Percentiles rank a stretch among this genome's conserved stretches.
Conservation (phyloP, 2,329 filamentous ascomycete genomes). For the Byssochlamys sp. region DNA sequence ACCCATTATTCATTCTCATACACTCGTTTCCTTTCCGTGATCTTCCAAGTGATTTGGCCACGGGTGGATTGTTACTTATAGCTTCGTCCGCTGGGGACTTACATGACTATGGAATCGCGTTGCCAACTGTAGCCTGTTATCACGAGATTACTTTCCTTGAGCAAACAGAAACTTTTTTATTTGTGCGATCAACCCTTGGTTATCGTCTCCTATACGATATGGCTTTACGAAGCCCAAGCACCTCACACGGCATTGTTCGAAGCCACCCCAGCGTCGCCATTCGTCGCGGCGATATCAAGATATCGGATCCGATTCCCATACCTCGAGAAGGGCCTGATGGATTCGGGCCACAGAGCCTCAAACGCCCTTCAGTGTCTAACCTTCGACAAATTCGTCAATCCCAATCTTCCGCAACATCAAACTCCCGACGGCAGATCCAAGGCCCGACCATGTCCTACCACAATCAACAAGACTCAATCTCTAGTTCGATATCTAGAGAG, state of each 20-base stretch:
- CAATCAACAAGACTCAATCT: slow-evolving; percentile 14
- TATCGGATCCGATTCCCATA: slow-evolving; percentile 16
- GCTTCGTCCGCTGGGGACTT: neutral
- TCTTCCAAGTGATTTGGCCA: neutral
- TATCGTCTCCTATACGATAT: neutral
- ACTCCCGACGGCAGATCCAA: slow-evolving; percentile 3
- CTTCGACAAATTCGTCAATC: slow-evolving; percentile 4
- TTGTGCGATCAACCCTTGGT: neutral
- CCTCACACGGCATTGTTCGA: slow-evolving; percentile 4
- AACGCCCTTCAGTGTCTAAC: slow-evolving; percentile 6
- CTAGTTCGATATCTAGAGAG: slow-evolving; percentile 13
- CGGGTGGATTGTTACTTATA: neutral
- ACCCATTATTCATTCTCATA: neutral
- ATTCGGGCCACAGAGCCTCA: slow-evolving; percentile 4
- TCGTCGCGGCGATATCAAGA: slow-evolving; percentile 20
- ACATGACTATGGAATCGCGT: neutral
- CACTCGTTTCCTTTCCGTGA: neutral
- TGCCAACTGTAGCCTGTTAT: neutral
- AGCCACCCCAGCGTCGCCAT: slow-evolving; percentile 7
- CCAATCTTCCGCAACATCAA: slow-evolving; percentile 1
- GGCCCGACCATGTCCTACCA: slow-evolving; percentile 7
- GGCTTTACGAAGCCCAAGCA: neutral
- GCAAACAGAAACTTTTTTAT: neutral
- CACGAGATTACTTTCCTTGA: neutral
- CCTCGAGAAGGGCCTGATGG: slow-evolving; percentile 8